phyloP scores from a whole-genome alignment of 2,329 filamentous ascomycete species.

The Dactylonectria estremocensis region DNA sequence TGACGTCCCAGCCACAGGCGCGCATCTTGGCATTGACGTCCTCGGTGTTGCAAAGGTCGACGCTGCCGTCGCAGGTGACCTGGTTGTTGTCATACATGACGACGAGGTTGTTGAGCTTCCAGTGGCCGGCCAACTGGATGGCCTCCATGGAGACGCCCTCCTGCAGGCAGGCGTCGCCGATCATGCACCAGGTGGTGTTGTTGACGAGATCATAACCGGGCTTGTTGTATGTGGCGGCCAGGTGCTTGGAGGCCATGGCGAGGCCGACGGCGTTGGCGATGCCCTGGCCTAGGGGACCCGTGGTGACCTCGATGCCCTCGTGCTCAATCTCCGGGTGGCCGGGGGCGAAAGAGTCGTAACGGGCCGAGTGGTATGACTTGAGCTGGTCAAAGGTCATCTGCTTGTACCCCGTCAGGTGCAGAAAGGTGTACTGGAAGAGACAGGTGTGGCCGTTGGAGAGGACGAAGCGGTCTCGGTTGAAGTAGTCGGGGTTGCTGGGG shows the following conservation, averaged over 20 bases:
- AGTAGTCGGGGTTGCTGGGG: constrained; percentile 68
- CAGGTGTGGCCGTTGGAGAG: constrained; percentile 73
- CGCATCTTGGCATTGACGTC: constrained; percentile 72
- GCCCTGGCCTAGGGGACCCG: constrained; percentile 72
- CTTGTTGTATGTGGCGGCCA: constrained; percentile 68
- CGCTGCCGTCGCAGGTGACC: constrained; percentile 71
- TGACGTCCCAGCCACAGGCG: constrained; percentile 69
- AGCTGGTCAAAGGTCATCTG: constrained; percentile 71
- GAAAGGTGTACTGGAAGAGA: constrained; percentile 68
- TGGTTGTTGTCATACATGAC: constrained; percentile 75
- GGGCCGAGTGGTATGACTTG: constrained; percentile 65
- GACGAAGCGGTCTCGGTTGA: constrained; percentile 75
- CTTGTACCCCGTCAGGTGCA: constrained; percentile 68
- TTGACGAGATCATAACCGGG: constrained; percentile 64
- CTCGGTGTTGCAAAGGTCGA: constrained; percentile 68
- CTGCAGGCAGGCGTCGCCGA: constrained; percentile 71
- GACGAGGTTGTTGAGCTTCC: constrained; percentile 69
- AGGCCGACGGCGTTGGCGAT: constrained; percentile 73
- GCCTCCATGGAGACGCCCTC: constrained; percentile 72
- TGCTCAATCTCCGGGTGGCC: constrained; percentile 72
- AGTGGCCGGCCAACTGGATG: constrained; percentile 69
- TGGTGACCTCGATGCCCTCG: constrained; percentile 72
- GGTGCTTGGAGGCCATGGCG: constrained; percentile 70
- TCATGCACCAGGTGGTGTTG: constrained; percentile 70
- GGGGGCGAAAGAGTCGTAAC: constrained; percentile 65